phyloP scores from a whole-genome alignment of 2,329 filamentous ascomycete species.

The Seiridium unicorne region DNA sequence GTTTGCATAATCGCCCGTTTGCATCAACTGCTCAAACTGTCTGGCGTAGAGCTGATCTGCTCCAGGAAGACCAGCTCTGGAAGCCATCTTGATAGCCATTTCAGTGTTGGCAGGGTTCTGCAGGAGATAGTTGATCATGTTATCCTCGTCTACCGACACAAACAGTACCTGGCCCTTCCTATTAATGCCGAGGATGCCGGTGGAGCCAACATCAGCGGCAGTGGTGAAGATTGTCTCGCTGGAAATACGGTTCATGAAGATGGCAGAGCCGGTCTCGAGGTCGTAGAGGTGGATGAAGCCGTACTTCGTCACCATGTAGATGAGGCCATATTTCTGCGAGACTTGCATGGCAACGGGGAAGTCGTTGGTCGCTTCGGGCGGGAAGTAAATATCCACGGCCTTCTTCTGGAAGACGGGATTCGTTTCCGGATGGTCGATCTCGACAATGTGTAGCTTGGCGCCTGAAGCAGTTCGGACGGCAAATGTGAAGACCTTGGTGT shows the following conservation, averaged over 20 bases:
- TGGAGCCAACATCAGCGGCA: slow-evolving; percentile 76
- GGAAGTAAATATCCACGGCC: slow-evolving; percentile 97
- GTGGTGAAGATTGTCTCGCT: slow-evolving; percentile 99
- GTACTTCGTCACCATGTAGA: slow-evolving; percentile 98
- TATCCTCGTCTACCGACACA: slow-evolving; percentile 89
- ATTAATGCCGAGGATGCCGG: slow-evolving; percentile 92
- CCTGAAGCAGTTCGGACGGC: slow-evolving; percentile 86
- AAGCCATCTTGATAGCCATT: slow-evolving; percentile 94
- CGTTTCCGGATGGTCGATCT: slow-evolving; percentile 88
- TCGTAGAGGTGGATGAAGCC: slow-evolving; percentile 99
- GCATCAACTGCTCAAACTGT: slow-evolving; percentile 87
- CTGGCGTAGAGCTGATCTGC: slow-evolving; percentile 91
- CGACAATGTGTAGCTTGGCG: slow-evolving; percentile 95
- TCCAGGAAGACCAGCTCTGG: slow-evolving; percentile 87
- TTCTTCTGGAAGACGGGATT: slow-evolving; percentile 94
- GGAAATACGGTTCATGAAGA: slow-evolving; percentile 99
- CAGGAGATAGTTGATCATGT: slow-evolving; percentile 89
- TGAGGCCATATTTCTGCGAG: slow-evolving; percentile 92
- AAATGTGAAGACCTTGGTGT: slow-evolving; percentile 96
- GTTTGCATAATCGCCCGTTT: slow-evolving; percentile 75
- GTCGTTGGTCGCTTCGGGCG: slow-evolving; percentile 89
- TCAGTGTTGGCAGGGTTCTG: slow-evolving; percentile 94
- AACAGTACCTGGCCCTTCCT: slow-evolving; percentile 95
- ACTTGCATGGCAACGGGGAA: slow-evolving; percentile 98
- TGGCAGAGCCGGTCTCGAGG: slow-evolving; percentile 88